Percentiles rank a stretch among this genome's conserved stretches.
These are phyloP conservation scores for Angomonas deanei DNA, from an alignment of 208 protist genomes.

Conservation along the genomic window DNA sequence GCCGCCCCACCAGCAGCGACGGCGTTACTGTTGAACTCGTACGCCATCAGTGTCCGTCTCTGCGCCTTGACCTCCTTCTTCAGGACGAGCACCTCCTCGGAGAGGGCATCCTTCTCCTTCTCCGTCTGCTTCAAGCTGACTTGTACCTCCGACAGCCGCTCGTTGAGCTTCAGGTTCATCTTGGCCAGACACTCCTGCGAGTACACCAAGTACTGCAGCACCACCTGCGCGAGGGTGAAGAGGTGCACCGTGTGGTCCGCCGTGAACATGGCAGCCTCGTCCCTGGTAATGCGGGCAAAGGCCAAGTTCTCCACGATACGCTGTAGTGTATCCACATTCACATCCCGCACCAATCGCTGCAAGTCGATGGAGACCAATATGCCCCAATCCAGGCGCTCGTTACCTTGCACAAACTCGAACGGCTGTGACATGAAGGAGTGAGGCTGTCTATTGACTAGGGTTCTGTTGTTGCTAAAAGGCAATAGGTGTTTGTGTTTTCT, in stretches of 20 bases:
- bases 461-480: no score
- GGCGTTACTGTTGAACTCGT: conserved; percentile 56
- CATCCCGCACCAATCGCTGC: conserved; percentile 69
- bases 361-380: conserved; percentile 84
- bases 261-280: conserved; percentile 84
- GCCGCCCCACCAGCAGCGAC: not conserved
- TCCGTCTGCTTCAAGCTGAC: conserved; percentile 25
- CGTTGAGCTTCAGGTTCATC: conserved; percentile 72
- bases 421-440: not conserved
- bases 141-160: conserved; percentile 46
- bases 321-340: conserved; percentile 84
- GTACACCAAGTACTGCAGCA: conserved; percentile 88
- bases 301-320: conserved; percentile 85
- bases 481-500: no score
- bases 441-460: not conserved
- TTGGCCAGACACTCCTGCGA: conserved; percentile 82
- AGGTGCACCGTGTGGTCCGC: conserved; percentile 83
- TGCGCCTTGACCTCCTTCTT: conserved; percentile 86
- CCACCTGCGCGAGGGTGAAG: conserved; percentile 74
- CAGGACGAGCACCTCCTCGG: conserved; percentile 49
- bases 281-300: conserved; percentile 76
- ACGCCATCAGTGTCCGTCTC: conserved; percentile 72
- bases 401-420: conserved; percentile 81
- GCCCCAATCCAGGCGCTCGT: conserved; percentile 86
- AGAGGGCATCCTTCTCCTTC: conserved; percentile 24